Conservation (phyloP, 1,284 basidiomycete genomes). For the Heterobasidion annosum region DNA sequence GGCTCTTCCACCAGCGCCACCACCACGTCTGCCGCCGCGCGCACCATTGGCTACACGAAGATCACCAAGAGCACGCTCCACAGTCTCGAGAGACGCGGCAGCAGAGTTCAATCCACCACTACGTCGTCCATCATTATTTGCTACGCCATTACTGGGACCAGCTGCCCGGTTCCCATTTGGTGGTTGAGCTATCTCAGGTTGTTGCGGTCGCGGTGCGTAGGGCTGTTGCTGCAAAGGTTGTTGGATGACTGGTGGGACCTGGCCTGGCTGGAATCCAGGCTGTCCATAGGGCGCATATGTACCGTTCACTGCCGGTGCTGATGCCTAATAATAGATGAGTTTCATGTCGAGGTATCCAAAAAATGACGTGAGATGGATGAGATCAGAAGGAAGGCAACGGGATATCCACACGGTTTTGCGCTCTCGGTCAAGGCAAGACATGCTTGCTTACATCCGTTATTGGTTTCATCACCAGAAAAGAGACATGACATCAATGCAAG, state of each 20-base stretch:
- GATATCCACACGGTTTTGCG: conserved; percentile 45
- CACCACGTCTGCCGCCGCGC: conserved; percentile 25
- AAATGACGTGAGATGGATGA: background rate
- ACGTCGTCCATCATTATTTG: conserved; percentile 7
- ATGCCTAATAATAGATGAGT: conserved; percentile 15
- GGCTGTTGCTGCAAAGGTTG: conserved; percentile 18
- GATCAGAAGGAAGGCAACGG: conserved; percentile 56
- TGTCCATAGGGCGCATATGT: conserved; percentile 16
- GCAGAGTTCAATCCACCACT: conserved; percentile 36
- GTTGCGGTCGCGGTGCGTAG: background rate
- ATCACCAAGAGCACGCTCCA: conserved; percentile 73
- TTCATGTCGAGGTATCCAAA: conserved; percentile 1
- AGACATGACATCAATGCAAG: conserved; percentile 7
- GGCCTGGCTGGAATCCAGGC: conserved; percentile 8
- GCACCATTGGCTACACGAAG: conserved; percentile 43
- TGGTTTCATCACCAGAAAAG: conserved; percentile 29
- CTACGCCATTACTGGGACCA: conserved; percentile 7
- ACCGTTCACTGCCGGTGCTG: conserved; percentile 18
- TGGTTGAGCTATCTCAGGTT: conserved; percentile 5
- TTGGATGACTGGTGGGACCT: conserved; percentile 15
- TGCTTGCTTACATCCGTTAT: conserved; percentile 43
- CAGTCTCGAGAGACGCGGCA: conserved; percentile 66
- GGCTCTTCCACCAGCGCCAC: conserved; percentile 18
- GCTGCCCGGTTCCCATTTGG: conserved; percentile 8
- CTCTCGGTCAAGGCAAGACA: conserved; percentile 36